phyloP scores from a whole-genome alignment of 306 rosid species.

The Inga oerstediana region DNA sequence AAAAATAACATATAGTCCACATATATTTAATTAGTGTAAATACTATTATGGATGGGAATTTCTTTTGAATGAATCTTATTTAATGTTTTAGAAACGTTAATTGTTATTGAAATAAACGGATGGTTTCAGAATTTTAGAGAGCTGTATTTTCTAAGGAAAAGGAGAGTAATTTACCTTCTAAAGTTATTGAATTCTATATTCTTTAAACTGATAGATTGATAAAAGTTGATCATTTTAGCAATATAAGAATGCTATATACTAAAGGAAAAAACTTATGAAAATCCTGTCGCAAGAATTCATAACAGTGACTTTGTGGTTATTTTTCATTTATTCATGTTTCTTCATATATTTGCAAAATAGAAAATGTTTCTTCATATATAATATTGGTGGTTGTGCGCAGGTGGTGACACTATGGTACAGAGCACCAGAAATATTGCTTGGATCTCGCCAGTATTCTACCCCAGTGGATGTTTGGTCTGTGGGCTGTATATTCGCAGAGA shows the following conservation, averaged over 20 bases:
- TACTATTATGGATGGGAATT: background rate
- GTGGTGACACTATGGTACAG: slow-evolving; percentile 97
- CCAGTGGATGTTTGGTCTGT: slow-evolving; percentile 99
- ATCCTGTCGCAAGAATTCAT: background rate
- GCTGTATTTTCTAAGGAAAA: background rate
- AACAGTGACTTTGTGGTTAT: background rate
- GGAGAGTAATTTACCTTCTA: background rate
- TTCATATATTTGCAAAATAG: background rate
- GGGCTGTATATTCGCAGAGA: slow-evolving; percentile 99
- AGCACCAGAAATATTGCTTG: slow-evolving; percentile 99
- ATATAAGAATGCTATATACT: background rate
- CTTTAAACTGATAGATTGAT: background rate
- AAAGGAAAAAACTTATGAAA: no score
- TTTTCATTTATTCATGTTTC: no score
- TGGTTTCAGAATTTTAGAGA: background rate
- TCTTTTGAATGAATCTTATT: background rate
- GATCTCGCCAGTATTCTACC: slow-evolving; percentile 97
- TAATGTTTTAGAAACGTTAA: background rate
- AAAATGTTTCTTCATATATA: background rate
- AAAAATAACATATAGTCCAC: no score
- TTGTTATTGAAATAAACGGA: background rate
- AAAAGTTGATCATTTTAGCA: background rate
- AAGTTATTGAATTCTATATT: background rate
- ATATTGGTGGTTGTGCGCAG: background rate
- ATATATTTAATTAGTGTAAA: no score